A percentile compares a stretch with the other conserved stretches of the same genome.
These are phyloP conservation scores for Penicillium sp. DNA, from an alignment of 2,329 filamentous ascomycete species.

Conservation along the genomic window DNA sequence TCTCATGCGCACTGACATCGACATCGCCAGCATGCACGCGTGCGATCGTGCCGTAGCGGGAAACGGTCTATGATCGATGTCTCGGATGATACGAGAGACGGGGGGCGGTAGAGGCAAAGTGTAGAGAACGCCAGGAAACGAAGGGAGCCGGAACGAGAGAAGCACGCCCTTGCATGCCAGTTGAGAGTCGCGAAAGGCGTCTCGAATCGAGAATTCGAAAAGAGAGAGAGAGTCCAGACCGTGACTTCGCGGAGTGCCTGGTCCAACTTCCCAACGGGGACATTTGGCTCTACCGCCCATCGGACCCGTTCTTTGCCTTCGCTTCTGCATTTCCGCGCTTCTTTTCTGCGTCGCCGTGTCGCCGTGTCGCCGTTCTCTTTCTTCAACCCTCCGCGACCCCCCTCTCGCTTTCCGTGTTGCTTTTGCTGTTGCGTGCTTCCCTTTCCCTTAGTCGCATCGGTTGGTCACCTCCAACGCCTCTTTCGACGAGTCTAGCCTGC, in stretches of 20 bases:
- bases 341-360: slow-evolving; percentile 12
- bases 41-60: too few relatives aligned
- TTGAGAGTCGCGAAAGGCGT: neutral
- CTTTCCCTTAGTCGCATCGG: neutral
- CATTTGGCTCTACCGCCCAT: slow-evolving; percentile 26
- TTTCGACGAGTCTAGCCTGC: too few relatives aligned
- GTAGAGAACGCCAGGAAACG: too few relatives aligned
- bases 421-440: slow-evolving; percentile 7
- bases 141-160: too few relatives aligned
- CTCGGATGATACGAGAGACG: too few relatives aligned
- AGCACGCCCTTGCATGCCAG: too few relatives aligned
- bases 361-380: slow-evolving; percentile 8
- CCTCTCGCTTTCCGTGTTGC: slow-evolving; percentile 3
- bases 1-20: slow-evolving; percentile 20
- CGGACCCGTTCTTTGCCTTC: slow-evolving; percentile 10
- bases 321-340: slow-evolving; percentile 8
- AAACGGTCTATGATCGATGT: too few relatives aligned
- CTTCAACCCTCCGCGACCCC: neutral
- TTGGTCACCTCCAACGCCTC: too few relatives aligned
- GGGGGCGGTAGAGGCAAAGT: too few relatives aligned
- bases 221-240: too few relatives aligned
- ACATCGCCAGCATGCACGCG: too few relatives aligned
- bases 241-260: too few relatives aligned
- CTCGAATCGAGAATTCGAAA: neutral
- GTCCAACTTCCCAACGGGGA: slow-evolving; percentile 25